Conservation (phyloP, 495 filamentous ascomycete species). For the Aspergillus sclerotiicarbonarius region DNA sequence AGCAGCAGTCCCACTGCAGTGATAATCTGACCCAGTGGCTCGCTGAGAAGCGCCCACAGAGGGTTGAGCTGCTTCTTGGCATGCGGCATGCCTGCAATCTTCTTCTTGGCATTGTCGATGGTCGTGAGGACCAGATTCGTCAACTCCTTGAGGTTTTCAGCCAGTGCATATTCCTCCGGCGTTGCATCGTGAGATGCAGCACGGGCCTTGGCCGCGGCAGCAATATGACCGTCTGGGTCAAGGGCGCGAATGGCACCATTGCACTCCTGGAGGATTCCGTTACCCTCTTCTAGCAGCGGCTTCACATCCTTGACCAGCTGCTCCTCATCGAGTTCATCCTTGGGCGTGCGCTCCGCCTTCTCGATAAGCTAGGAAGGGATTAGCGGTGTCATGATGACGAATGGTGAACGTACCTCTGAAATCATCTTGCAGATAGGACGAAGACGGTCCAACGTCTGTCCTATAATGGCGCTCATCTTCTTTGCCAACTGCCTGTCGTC, state of each 20-base stretch:
- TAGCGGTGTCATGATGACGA: constrained; percentile 13
- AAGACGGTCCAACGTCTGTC: constrained; percentile 77
- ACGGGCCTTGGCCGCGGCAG: constrained; percentile 81
- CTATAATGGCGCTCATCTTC: constrained; percentile 72
- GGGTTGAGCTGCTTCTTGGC: constrained; percentile 94
- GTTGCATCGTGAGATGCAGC: constrained; percentile 77
- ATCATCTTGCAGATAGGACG: constrained; percentile 87
- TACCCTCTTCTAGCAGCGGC: constrained; percentile 82
- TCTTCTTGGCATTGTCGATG: constrained; percentile 84
- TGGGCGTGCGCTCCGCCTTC: constrained; percentile 75
- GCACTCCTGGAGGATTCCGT: constrained; percentile 78
- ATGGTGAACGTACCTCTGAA: constrained; percentile 57
- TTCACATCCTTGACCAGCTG: constrained; percentile 80
- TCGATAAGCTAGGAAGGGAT: constrained; percentile 61
- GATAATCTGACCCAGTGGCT: constrained; percentile 91
- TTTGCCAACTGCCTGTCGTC: constrained; percentile 72
- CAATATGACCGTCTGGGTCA: constrained; percentile 84
- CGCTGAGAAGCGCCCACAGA: constrained; percentile 74
- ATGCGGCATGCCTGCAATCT: constrained; percentile 86
- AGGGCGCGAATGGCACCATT: constrained; percentile 88
- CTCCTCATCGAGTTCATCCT: constrained; percentile 90
- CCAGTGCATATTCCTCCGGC: constrained; percentile 81
- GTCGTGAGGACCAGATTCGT: constrained; percentile 62
- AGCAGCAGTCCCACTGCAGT: constrained; percentile 85
- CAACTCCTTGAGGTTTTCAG: constrained; percentile 77